These are phyloP conservation scores for Chrysanthemum makinoi DNA, from an alignment of 129 eudicot species.

Conservation along the genomic window DNA sequence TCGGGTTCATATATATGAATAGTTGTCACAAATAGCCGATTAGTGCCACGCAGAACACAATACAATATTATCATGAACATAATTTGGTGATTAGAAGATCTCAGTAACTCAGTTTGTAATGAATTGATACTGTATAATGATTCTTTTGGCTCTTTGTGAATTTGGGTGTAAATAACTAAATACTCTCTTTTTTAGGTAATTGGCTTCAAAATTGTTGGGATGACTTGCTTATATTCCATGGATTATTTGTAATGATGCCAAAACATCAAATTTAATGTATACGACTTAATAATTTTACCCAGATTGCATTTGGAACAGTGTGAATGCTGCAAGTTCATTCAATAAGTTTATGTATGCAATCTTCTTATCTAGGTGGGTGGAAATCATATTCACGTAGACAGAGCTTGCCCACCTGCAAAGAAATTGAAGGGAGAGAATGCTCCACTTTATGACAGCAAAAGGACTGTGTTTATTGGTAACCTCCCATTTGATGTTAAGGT, in stretches of 20 bases:
- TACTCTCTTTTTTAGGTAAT: too few species aligned
- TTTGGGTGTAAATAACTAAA: too few species aligned
- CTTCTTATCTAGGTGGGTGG: constrained; percentile 64
- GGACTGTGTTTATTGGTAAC: constrained; percentile 77
- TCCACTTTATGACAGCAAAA: constrained; percentile 44
- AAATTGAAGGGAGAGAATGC: constrained; percentile 81
- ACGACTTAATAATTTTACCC: too few species aligned
- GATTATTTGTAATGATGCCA: neutral
- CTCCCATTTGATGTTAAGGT: constrained; percentile 52
- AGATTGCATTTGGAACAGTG: neutral
- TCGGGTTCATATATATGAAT: neutral
- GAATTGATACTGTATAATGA: neutral
- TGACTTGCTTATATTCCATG: neutral
- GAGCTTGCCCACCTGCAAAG: constrained; percentile 99
- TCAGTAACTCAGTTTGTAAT: neutral
- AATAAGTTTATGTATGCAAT: neutral
- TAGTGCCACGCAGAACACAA: neutral
- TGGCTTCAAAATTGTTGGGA: neutral
- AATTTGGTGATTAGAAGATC: neutral
- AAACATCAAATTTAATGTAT: neutral
- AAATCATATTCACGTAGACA: constrained; percentile 92
- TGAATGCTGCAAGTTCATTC: too few species aligned
- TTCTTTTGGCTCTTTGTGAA: neutral
- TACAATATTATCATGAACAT: neutral
- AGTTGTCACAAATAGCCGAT: neutral